A percentile compares a stretch with the other conserved stretches of the same genome.
Evolutionary conservation across 106 monocot species (phyloP).

Genomic region (Acanthochlamys bracteata): DNA sequence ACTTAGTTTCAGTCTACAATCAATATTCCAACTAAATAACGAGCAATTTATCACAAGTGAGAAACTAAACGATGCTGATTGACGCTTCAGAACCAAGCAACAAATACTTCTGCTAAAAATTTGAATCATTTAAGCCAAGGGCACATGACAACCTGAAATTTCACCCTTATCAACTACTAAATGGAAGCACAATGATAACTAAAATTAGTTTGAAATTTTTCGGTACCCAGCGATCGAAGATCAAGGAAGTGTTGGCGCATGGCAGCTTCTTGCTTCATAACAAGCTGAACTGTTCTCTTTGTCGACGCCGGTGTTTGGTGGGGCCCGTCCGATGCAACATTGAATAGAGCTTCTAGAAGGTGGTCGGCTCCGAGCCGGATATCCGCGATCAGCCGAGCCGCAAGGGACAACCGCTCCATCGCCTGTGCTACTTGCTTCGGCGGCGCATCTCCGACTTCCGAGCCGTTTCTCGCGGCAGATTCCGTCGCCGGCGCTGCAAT

Average conservation of each 20-base stretch:
- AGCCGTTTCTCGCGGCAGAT: no score
- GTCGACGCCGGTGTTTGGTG: constrained; percentile 13
- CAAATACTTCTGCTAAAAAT: no score
- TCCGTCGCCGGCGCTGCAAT: constrained; percentile 1
- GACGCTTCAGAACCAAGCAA: no score
- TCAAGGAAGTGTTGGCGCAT: constrained; percentile 78
- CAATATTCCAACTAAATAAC: no score
- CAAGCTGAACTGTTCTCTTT: constrained; percentile 26
- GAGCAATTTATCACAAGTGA: no score
- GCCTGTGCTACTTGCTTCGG: constrained; percentile 95
- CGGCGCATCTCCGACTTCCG: constrained; percentile 32
- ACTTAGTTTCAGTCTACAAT: no score
- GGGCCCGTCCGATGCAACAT: constrained; percentile 32
- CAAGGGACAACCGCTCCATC: constrained; percentile 77
- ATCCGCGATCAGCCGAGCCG: constrained; percentile 85
- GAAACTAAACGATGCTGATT: no score
- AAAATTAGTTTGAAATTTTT: no score
- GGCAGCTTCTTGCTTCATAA: constrained; percentile 47
- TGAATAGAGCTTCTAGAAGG: constrained; percentile 73
- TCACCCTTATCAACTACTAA: no score
- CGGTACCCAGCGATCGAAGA: constrained; percentile 66
- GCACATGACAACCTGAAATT: no score
- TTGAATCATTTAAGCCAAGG: no score
- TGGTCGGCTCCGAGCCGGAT: constrained; percentile 80
- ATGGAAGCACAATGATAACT: no score